Evolutionary conservation across 2,329 filamentous ascomycete species (phyloP).

Genomic region (Xylaria sp.): DNA sequence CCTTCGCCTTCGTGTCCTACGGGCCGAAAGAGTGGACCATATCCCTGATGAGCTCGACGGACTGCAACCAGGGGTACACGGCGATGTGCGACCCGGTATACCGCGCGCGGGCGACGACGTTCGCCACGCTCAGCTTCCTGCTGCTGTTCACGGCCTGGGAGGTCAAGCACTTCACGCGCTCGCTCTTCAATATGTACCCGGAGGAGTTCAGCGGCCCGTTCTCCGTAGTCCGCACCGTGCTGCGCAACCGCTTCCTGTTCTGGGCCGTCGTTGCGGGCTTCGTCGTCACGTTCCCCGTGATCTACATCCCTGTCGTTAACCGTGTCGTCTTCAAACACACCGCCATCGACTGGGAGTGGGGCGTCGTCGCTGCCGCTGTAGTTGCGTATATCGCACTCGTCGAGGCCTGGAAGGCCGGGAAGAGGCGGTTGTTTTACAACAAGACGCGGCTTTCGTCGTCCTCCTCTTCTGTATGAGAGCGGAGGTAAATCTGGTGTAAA

Average conservation of each 20-base stretch:
- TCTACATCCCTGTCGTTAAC: conserved; percentile 76
- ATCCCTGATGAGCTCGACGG: conserved; percentile 44
- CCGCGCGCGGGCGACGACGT: conserved; percentile 73
- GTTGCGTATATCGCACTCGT: conserved; percentile 70
- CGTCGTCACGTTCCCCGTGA: conserved; percentile 67
- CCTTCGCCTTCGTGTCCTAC: conserved; percentile 70
- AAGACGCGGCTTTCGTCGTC: conserved; percentile 1
- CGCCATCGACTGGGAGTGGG: conserved; percentile 78
- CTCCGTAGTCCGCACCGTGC: conserved; percentile 69
- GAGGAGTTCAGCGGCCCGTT: conserved; percentile 56
- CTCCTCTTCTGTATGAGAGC: neutral
- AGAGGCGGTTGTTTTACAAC: conserved; percentile 56
- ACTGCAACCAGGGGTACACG: conserved; percentile 67
- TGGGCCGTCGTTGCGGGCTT: conserved; percentile 71
- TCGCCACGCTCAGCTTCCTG: conserved; percentile 74
- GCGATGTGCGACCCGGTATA: conserved; percentile 66
- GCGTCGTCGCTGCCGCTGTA: conserved; percentile 68
- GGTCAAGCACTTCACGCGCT: conserved; percentile 75
- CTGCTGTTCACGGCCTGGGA: conserved; percentile 78
- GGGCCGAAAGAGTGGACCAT: conserved; percentile 22
- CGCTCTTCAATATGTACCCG: conserved; percentile 73
- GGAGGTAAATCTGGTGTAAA: neutral
- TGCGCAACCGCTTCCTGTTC: conserved; percentile 74
- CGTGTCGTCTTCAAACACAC: conserved; percentile 74
- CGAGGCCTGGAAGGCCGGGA: conserved; percentile 75